Evolutionary conservation across 257 asterid genomes (phyloP).

Genomic region (Solanum okadae): DNA sequence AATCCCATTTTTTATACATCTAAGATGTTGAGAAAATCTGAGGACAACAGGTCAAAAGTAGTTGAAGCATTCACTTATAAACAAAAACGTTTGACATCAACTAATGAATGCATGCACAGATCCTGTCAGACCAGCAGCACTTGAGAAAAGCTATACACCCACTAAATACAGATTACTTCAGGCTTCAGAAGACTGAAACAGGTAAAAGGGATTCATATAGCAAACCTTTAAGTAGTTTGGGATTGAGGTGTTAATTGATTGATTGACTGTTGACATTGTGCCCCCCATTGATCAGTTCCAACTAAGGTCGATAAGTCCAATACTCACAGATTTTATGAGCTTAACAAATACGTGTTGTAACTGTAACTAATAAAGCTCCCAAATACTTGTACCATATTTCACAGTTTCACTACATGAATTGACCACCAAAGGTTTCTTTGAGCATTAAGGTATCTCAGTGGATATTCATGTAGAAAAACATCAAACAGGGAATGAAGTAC

Average conservation of each 20-base stretch:
- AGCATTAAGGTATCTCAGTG: not conserved
- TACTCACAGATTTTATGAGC: not conserved
- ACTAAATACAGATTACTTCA: not conserved
- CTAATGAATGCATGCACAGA: not conserved
- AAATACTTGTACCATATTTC: not conserved
- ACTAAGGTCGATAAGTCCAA: not conserved
- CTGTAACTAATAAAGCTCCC: not conserved
- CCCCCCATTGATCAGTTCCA: not conserved
- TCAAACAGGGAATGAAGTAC: not conserved
- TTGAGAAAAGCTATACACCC: not conserved
- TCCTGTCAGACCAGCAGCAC: not conserved
- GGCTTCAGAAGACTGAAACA: not conserved
- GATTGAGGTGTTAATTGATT: not conserved
- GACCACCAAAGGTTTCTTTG: not conserved
- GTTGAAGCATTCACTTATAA: not conserved
- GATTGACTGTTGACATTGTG: not conserved
- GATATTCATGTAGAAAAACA: not conserved
- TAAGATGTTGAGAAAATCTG: not conserved
- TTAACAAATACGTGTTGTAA: not conserved
- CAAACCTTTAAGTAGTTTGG: not conserved
- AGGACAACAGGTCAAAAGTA: not conserved
- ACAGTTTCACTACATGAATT: not conserved
- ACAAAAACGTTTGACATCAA: not conserved
- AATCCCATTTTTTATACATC: not conserved
- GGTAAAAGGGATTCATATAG: not conserved